Base-by-base conservation (phyloP, 768 basidiomycete genomes). In the Butyriboletus loyo region DNA sequence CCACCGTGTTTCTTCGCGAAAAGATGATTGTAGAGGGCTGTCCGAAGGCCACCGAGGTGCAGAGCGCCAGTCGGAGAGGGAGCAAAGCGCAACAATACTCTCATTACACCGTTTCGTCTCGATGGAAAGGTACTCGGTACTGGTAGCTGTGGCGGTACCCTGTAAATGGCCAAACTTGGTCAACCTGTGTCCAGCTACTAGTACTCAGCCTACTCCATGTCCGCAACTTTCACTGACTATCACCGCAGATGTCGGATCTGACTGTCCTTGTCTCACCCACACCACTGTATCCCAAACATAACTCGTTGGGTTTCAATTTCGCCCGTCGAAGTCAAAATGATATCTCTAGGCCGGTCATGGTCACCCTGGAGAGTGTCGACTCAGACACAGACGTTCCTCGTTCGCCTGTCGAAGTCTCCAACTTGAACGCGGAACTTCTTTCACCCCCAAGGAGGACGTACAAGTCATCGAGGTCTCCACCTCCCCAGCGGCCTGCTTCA, bases 41-140 rank as follows among this genome's bases (percentile, higher is more conserved):
- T 98, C 17, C 97, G 75, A 14, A 99, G 81, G 0, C 97, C 97
- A 1, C 97, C 97, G 2, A 99, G 83, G 69, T 99, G 97, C 5
- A 98, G 75, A 30, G 87, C 80, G 2, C 97, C 97, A 0, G 97
- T 99, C 1, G 97, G 97, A 1, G 97, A 98, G 1, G 97, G 97
- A 3, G 96, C 97, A 69, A 99, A 98, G 15, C 97, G 86, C 15
- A 98, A 70, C 17, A 93, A 75, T 11, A 77, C 79, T 76, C 85
- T 84, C 60, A 65, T 46, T 17, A 3, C 11, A 17, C 13, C n/a
- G n/a, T n/a, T n/a, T 22, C 0, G 17, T 8, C 19, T 38, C n/a
- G 10, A 24, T 21, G 5, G 4, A 34, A 34, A 34, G 31, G 13
- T 32, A n/a, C n/a, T n/a, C n/a, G n/a, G n/a, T n/a, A n/a, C n/a